Conservation (phyloP, 495 filamentous ascomycete species). For the Mycothermus thermophilus region DNA sequence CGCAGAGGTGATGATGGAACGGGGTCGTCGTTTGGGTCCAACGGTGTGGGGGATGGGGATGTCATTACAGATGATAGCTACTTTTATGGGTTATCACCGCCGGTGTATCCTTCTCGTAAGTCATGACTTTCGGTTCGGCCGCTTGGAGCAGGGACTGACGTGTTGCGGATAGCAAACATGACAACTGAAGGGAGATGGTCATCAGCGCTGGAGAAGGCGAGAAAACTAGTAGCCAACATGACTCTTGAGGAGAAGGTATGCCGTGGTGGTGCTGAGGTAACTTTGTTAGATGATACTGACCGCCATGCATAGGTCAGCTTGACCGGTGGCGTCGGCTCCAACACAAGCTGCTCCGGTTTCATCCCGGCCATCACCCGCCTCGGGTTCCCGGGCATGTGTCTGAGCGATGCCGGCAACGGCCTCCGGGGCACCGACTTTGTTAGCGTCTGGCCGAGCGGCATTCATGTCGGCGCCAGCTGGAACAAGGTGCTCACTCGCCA, state of each 20-base stretch:
- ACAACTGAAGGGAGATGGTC: constrained; percentile 31
- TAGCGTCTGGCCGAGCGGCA: constrained; percentile 40
- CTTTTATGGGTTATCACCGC: constrained; percentile 45
- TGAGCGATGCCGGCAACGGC: constrained; percentile 50
- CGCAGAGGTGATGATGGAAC: constrained; percentile 8
- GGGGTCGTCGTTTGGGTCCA: neutral
- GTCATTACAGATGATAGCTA: constrained; percentile 29
- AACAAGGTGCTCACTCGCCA: constrained; percentile 38
- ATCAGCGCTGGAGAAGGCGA: constrained; percentile 38
- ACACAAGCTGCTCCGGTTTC: constrained; percentile 40
- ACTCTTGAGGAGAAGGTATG: constrained; percentile 48
- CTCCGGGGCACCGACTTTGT: constrained; percentile 47
- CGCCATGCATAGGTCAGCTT: constrained; percentile 28
- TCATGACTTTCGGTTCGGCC: too few species aligned
- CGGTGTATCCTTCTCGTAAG: constrained; percentile 45
- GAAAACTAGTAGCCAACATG: constrained; percentile 39
- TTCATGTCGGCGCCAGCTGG: constrained; percentile 47
- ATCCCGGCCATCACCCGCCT: constrained; percentile 40
- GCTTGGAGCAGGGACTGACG: too few species aligned
- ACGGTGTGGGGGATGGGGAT: constrained; percentile 4
- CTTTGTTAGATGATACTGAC: neutral
- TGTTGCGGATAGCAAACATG: constrained; percentile 38
- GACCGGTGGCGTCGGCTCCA: constrained; percentile 32
- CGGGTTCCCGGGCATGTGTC: constrained; percentile 47
- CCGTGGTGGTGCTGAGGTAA: neutral